Evolutionary conservation across 73 alveolate species (phyloP).

Genomic region (Urostyla sp.): DNA sequence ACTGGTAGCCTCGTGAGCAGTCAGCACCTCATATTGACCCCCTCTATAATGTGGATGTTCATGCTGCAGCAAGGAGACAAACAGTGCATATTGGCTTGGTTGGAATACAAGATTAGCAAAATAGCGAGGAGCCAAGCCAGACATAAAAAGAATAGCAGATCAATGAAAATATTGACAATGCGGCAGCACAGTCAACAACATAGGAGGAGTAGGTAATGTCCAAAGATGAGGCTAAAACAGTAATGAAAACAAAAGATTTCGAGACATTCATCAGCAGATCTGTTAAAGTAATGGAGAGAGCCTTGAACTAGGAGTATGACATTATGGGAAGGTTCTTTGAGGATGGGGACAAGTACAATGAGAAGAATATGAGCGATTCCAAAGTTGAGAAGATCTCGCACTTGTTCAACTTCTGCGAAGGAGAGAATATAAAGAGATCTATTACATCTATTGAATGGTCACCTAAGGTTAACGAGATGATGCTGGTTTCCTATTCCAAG

Average conservation of each 20-base stretch:
- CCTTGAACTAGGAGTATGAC: constrained; percentile 55
- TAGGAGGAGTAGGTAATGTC: constrained; percentile 3
- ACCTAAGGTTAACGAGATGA: constrained; percentile 79
- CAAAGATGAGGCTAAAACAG: constrained; percentile 57
- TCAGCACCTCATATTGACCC: background rate
- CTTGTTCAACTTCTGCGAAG: constrained; percentile 20
- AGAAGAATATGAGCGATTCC: constrained; percentile 16
- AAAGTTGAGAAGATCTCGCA: constrained; percentile 31
- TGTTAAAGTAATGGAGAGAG: constrained; percentile 75
- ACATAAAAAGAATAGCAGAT: background rate
- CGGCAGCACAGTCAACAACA: background rate
- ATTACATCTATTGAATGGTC: constrained; percentile 92
- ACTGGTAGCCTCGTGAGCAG: constrained; percentile 3
- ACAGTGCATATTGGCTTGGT: background rate
- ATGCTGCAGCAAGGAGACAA: background rate
- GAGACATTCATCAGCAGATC: constrained; percentile 61
- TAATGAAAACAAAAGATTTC: constrained; percentile 57
- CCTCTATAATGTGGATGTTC: background rate
- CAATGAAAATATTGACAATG: constrained; percentile 1
- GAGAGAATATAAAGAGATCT: constrained; percentile 65
- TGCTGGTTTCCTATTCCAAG: constrained; percentile 87
- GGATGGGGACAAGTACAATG: constrained; percentile 30
- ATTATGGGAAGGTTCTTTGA: constrained; percentile 54
- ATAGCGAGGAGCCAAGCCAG: background rate
- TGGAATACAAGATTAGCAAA: background rate